A percentile compares a stretch with the other conserved stretches of the same genome.
Evolutionary conservation across 2,329 filamentous ascomycete species (phyloP).

Genomic region (Neurospora crassa): DNA sequence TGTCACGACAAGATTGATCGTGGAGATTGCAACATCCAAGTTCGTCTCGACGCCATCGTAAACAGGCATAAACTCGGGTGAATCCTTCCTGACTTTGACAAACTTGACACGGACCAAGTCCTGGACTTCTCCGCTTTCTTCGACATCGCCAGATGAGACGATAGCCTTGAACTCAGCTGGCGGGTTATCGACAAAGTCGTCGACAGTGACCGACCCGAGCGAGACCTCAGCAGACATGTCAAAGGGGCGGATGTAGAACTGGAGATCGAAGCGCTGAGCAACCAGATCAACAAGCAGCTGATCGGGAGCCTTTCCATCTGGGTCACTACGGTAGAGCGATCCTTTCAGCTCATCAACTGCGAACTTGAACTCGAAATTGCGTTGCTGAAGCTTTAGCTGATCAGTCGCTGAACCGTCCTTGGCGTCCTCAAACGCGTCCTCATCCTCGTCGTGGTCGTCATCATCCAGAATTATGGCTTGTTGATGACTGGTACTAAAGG

Average conservation of each 20-base stretch:
- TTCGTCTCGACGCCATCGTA: conserved; percentile 94
- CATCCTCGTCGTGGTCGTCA: conserved; percentile 52
- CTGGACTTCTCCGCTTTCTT: conserved; percentile 65
- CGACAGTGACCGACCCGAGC: conserved; percentile 75
- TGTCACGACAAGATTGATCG: conserved; percentile 92
- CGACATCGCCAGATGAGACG: conserved; percentile 68
- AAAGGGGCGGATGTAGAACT: conserved; percentile 79
- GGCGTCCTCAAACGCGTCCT: conserved; percentile 59
- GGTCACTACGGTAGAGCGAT: conserved; percentile 80
- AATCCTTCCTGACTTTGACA: conserved; percentile 77
- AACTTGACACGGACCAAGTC: conserved; percentile 87
- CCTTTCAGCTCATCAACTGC: conserved; percentile 90
- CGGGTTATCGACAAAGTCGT: conserved; percentile 89
- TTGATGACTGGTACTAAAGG: conserved; percentile 50
- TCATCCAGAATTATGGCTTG: conserved; percentile 73
- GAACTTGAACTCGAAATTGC: conserved; percentile 94
- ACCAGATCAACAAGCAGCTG: conserved; percentile 81
- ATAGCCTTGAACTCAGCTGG: conserved; percentile 92
- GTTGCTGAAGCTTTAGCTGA: conserved; percentile 68
- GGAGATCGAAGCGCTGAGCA: conserved; percentile 77
- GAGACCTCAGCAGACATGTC: conserved; percentile 92
- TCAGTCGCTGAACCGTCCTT: conserved; percentile 45
- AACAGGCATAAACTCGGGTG: conserved; percentile 83
- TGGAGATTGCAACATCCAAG: conserved; percentile 81
- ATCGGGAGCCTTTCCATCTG: conserved; percentile 66